Base-by-base conservation (phyloP, 2,329 filamentous ascomycete genomes). In the Sclerotinia glacialis region DNA sequence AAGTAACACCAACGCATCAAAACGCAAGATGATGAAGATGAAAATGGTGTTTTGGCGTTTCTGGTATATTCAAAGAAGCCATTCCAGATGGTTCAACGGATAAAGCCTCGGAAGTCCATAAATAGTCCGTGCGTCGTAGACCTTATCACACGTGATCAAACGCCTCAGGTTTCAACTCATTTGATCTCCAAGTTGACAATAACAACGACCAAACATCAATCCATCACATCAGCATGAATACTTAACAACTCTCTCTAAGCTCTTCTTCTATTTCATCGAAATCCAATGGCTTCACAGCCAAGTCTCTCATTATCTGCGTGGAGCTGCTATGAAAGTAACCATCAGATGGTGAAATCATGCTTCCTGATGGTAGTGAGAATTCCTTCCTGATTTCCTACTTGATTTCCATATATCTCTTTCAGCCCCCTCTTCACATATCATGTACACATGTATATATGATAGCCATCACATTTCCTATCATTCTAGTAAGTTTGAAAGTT, bases 171-270 rank as follows among this genome's bases (percentile, higher is more conserved):
- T 60, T 55, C 23, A 37, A 37, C 11, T 40, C 34, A 53, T 23
- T 12, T 40, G 49, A 50, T 47, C 64, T 34, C 54, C 54, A 50
- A 50, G 21, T 52, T 28, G 46, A 21, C 23, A 40, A 53, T 23
- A 23, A 9, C 64, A 61, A 65, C 64, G 64, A 65, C 64, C 64
- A 53, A 64, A 67, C 60, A 42, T 64, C 65, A 44, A 56, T 28
- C 31, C 44, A 28, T 44, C 31, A 56, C 60, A 55, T 9, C 65
- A 28, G 40, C 31, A 56, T 53, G 60, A 67, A 67, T 67, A 64
- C 55, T 31, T 56, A 67, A 67, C 65, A 67, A 64, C 65, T 67
- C 52, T 67, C 52, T 23, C 34, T 59, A 31, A 21, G 21, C 65
- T 52, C 52, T 44, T 16, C 60, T 52, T 56, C 21, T 18, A n/a